phyloP scores from a whole-genome alignment of 1,284 basidiomycete genomes.

The Coniferiporia weirii region DNA sequence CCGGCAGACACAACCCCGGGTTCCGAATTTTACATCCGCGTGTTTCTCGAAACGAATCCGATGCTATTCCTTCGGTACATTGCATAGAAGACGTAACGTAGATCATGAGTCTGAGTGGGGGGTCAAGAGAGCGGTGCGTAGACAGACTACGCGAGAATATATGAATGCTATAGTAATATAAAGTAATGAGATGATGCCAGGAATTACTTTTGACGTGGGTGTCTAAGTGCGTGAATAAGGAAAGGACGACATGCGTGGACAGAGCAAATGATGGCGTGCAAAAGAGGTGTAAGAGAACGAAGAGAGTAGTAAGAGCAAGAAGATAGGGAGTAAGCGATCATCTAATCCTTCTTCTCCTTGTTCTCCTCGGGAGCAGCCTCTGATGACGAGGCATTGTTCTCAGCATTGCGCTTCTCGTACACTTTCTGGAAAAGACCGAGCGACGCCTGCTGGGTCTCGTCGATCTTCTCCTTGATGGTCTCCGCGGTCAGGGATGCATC shows the following conservation, averaged over 20 bases:
- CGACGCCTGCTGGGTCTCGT: slow-evolving; percentile 94
- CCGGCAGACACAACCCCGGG: too few relatives aligned
- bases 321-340: neutral
- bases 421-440: slow-evolving; percentile 97
- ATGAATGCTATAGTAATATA: neutral
- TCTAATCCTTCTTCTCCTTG: slow-evolving; percentile 64
- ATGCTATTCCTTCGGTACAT: neutral
- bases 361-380: slow-evolving; percentile 35
- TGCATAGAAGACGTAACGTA: neutral
- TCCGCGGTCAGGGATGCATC: slow-evolving; percentile 82
- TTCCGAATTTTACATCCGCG: too few relatives aligned
- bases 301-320: neutral
- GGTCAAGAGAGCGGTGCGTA: neutral
- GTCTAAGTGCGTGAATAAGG: neutral
- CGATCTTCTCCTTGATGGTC: slow-evolving; percentile 87
- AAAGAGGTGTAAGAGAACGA: neutral
- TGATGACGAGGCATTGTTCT: slow-evolving; percentile 44
- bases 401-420: slow-evolving; percentile 86
- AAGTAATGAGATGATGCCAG: slow-evolving; percentile 1
- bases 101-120: neutral
- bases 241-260: neutral
- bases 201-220: neutral
- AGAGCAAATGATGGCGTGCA: neutral
- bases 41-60: neutral
- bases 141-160: neutral